Evolutionary conservation across 352 stramenopile genomes (phyloP), one percentile per base, ranked within the genome.

Genomic region (Elongisporangium senticosum): DNA sequence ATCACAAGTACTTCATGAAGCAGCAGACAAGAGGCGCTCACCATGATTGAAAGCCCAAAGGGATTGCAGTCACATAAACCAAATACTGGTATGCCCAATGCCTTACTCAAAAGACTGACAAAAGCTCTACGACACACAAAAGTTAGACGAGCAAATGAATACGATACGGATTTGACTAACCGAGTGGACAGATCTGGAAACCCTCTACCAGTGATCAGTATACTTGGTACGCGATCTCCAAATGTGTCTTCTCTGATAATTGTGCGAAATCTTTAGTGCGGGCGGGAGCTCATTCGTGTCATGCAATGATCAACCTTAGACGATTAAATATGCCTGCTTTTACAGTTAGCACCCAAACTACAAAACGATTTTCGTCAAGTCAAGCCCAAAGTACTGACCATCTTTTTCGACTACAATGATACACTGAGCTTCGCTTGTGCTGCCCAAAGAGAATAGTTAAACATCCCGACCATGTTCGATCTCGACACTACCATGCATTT

Each of bases 321-420:
- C 95, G 79, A 67, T 93, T 97, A 66, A 98, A 98, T 47, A 98
- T 93, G 1, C 95, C 93, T 93, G 86, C 66, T 58, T 17, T 43
- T 43, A 17, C 33, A 14, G 33, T 43, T 43, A 43, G 33, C 33
- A 43, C 0, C 7, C 39, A 37, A 43, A 5, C 40, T n/a, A 17
- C 10, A 15, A 43, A 28, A 17, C 17, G 22, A 20, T 1, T 37
- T 2, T 53, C 49, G 13, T 22, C 13, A n/a, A 26, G n/a, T 47
- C 14, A 22, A n/a, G 3, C 2, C 17, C 11, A 0, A 37, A 59
- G n/a, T 8, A 49, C 58, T 21, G 65, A 95, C 95, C 93, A 52
- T 98, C 95, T 67, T 98, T 98, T 67, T 98, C 95, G 40, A 98
- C 77, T 3, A 98, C 87, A 6, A 98, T 51, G 58, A 98, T 98